Evolutionary conservation across 768 basidiomycete genomes (phyloP).

Genomic region (Crucibulum laeve): DNA sequence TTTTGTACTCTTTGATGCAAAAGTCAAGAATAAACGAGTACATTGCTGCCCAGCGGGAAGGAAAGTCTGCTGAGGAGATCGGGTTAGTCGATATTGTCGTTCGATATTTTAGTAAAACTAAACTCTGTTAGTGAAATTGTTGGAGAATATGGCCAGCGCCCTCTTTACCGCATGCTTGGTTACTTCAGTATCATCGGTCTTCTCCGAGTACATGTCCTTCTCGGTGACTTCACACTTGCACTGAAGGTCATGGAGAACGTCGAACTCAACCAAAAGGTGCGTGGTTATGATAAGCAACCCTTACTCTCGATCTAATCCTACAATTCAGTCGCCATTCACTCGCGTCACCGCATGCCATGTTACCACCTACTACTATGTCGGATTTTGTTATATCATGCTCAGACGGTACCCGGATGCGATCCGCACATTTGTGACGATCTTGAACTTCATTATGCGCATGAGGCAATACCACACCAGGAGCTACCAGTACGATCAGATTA

Average conservation of each 20-base stretch:
- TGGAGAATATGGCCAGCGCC: slow-evolving; percentile 87
- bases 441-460: slow-evolving; percentile 96
- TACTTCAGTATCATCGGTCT: slow-evolving; percentile 97
- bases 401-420: slow-evolving; percentile 94
- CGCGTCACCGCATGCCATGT: slow-evolving; percentile 97
- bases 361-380: slow-evolving; percentile 91
- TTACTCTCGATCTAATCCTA: background rate
- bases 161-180: slow-evolving; percentile 91
- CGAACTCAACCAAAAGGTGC: slow-evolving; percentile 84
- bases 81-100: slow-evolving; percentile 46
- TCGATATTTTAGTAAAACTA: background rate
- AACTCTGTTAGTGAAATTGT: slow-evolving; percentile 59
- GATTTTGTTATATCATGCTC: slow-evolving; percentile 95
- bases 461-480: slow-evolving; percentile 95
- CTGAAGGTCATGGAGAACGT: slow-evolving; percentile 94
- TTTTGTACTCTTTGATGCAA: slow-evolving; percentile 97
- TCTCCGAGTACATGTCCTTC: slow-evolving; percentile 89
- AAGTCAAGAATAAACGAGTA: slow-evolving; percentile 95
- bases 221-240: slow-evolving; percentile 94
- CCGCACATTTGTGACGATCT: slow-evolving; percentile 85
- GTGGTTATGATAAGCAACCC: background rate
- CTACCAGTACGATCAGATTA: slow-evolving; percentile 98
- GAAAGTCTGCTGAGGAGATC: slow-evolving; percentile 79
- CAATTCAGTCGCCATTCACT: slow-evolving; percentile 70
- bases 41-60: slow-evolving; percentile 75